phyloP scores from a whole-genome alignment of 2,329 filamentous ascomycete species.

The Basipetospora chlamydospora region DNA sequence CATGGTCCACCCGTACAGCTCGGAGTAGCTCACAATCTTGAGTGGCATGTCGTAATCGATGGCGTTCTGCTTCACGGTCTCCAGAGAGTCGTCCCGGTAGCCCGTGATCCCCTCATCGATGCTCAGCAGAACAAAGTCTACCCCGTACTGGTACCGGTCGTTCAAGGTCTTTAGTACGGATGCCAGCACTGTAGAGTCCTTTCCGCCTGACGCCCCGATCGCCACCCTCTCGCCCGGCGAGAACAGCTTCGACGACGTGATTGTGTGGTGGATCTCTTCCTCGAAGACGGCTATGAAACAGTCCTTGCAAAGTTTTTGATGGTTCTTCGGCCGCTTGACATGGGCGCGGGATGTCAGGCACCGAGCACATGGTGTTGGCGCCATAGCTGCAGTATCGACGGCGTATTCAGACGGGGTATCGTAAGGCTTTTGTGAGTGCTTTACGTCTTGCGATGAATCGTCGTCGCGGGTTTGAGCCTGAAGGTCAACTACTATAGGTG shows the following conservation, averaged over 20 bases:
- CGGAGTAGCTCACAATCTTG: conserved; percentile 82
- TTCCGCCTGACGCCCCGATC: conserved; percentile 91
- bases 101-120: conserved; percentile 97
- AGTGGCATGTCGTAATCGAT: conserved; percentile 81
- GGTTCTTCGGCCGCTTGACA: conserved; percentile 88
- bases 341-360: conserved; percentile 69
- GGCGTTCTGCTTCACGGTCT: conserved; percentile 92
- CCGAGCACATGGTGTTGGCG: conserved; percentile 58
- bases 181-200: conserved; percentile 91
- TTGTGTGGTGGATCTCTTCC: conserved; percentile 85
- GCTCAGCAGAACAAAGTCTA: conserved; percentile 74
- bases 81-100: conserved; percentile 87
- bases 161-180: conserved; percentile 92
- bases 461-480: too few species aligned
- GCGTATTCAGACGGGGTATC: too few species aligned
- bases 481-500: too few species aligned
- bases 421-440: too few species aligned
- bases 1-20: conserved; percentile 98
- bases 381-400: too few species aligned
- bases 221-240: conserved; percentile 71
- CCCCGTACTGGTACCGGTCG: conserved; percentile 70
- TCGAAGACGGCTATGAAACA: conserved; percentile 88
- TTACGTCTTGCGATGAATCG: too few species aligned
- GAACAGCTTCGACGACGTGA: conserved; percentile 70
- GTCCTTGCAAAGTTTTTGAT: conserved; percentile 77